Percentiles rank a stretch among this genome's conserved stretches.
Evolutionary conservation across 2,329 filamentous ascomycete species (phyloP).

Genomic region (Fusarium sp.): DNA sequence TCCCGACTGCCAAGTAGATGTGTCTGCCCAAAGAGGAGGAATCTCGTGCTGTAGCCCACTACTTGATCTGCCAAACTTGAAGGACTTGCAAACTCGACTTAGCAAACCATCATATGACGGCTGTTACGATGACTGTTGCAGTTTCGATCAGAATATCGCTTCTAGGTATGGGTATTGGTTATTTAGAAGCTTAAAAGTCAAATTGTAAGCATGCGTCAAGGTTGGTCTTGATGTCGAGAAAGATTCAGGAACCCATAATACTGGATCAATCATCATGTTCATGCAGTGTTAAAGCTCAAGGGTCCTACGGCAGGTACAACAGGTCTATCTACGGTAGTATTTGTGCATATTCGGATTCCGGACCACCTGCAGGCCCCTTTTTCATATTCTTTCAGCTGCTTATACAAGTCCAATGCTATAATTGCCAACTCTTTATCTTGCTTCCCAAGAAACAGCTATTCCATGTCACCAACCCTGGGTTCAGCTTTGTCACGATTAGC

Average conservation of each 20-base stretch:
- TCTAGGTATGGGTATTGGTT: not conserved
- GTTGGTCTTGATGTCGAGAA: not conserved
- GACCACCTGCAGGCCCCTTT: not conserved
- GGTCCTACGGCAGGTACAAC: not conserved
- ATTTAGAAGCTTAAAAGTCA: not conserved
- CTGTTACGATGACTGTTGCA: not conserved
- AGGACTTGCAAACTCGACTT: not conserved
- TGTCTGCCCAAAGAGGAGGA: not conserved
- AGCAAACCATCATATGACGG: not conserved
- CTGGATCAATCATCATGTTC: not conserved
- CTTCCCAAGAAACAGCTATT: fast-evolving
- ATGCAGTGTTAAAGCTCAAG: not conserved
- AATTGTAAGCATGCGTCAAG: not conserved
- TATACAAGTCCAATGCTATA: not conserved
- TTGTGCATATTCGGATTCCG: not conserved
- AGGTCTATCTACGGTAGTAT: not conserved
- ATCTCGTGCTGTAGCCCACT: not conserved
- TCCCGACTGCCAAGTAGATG: not conserved
- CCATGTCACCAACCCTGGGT: not conserved
- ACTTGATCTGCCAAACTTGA: fast-evolving
- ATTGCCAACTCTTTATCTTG: not conserved
- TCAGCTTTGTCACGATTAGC: not conserved
- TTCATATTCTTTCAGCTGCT: fast-evolving
- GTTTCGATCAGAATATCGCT: not conserved
- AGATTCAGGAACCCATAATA: not conserved